Percentiles rank a stretch among this genome's conserved stretches.
Evolutionary conservation across 768 basidiomycete species (phyloP).

Genomic region (Hypsizygus marmoreus): DNA sequence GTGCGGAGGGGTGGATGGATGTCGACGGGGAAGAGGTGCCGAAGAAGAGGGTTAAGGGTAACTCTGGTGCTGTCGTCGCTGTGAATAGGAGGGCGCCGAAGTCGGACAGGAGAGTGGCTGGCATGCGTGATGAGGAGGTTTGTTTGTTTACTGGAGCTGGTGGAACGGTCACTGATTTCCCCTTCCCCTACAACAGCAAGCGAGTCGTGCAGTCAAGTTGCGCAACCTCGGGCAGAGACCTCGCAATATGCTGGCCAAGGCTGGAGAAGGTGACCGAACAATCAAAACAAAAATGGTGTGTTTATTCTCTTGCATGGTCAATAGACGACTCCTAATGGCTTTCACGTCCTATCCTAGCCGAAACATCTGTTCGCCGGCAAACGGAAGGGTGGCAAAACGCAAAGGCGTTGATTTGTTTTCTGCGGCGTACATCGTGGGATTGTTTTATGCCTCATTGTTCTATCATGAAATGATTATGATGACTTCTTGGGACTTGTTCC

Average conservation of each 20-base stretch:
- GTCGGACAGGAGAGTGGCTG: slow-evolving; percentile 74
- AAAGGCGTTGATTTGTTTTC: slow-evolving; percentile 54
- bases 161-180: slow-evolving; percentile 7
- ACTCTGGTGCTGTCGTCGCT: slow-evolving; percentile 57
- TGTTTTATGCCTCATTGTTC: slow-evolving; percentile 15
- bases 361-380: slow-evolving; percentile 88
- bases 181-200: slow-evolving; percentile 56
- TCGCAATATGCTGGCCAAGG: slow-evolving; percentile 87
- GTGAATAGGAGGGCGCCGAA: slow-evolving; percentile 58
- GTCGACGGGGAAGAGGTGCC: slow-evolving; percentile 51
- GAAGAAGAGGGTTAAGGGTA: slow-evolving; percentile 64
- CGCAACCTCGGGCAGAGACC: slow-evolving; percentile 86
- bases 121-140: slow-evolving; percentile 76
- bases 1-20: slow-evolving; percentile 46
- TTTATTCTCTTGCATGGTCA: slow-evolving; percentile 15
- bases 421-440: slow-evolving; percentile 7
- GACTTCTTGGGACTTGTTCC: too few relatives aligned
- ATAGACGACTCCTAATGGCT: slow-evolving; percentile 10
- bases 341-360: slow-evolving; percentile 49
- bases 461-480: slow-evolving; percentile 1
- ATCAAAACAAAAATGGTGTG: slow-evolving; percentile 83
- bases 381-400: slow-evolving; percentile 82
- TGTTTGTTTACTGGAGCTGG: slow-evolving; percentile 25
- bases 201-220: slow-evolving; percentile 74
- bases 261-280: slow-evolving; percentile 85